A percentile compares a stretch with the other conserved stretches of the same genome.
Conservation (phyloP, 2,329 filamentous ascomycete genomes). For the Zymoseptoria crescenta region DNA sequence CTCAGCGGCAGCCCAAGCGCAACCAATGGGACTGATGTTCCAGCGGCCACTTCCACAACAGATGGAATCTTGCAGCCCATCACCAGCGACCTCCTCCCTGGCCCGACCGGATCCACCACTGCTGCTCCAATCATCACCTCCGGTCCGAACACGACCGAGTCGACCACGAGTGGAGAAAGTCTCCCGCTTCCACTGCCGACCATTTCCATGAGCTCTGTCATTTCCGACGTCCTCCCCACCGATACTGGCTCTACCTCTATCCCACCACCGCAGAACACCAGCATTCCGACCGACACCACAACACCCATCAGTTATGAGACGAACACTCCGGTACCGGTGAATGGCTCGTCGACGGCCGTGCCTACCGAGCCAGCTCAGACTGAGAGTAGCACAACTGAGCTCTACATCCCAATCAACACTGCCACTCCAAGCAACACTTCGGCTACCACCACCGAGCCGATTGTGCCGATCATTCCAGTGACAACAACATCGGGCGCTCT, state of each 20-base stretch:
- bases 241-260: not conserved
- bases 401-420: not conserved
- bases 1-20: slow-evolving; percentile 12
- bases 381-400: not conserved
- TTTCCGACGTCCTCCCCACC: not conserved
- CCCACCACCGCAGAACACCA: not conserved
- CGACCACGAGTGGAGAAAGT: not conserved
- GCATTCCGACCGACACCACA: not conserved
- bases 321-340: not conserved
- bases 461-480: not conserved
- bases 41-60: not conserved
- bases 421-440: slow-evolving; percentile 5
- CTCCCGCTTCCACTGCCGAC: not conserved
- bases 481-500: not conserved
- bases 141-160: slow-evolving; percentile 1
- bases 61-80: not conserved
- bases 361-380: not conserved
- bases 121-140: not conserved
- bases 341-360: not conserved
- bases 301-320: not conserved
- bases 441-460: slow-evolving; percentile 1
- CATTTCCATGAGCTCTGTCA: not conserved
- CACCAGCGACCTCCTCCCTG: not conserved
- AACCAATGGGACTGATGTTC: not conserved
- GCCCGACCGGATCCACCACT: not conserved